Evolutionary conservation across 225 moss, liverwort and hornwort genomes (phyloP).

Genomic region (Lunularia cruciata): DNA sequence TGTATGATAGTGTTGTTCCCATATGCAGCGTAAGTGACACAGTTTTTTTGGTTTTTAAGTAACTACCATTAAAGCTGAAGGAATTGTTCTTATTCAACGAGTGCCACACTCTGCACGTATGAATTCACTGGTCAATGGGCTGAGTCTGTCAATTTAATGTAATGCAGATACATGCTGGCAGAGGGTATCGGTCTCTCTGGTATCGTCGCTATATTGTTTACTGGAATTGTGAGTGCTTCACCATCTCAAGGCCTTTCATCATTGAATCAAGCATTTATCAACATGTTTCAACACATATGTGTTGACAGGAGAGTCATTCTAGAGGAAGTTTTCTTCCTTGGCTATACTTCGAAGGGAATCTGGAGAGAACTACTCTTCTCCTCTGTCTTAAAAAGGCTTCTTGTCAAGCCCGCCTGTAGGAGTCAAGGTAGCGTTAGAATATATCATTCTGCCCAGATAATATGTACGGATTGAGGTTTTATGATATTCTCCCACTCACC

Average conservation of each 20-base stretch:
- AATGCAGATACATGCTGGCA: constrained; percentile 98
- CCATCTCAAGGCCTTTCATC: neutral
- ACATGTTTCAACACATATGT: neutral
- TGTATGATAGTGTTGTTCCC: constrained; percentile 98
- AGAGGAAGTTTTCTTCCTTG: neutral
- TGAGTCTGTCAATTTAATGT: constrained; percentile 8
- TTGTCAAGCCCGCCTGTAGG: no score
- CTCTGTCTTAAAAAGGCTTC: neutral
- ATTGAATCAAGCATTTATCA: neutral
- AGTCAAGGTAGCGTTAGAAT: no score
- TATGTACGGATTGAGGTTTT: no score
- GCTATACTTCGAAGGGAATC: neutral
- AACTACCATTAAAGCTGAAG: neutral
- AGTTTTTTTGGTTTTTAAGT: neutral
- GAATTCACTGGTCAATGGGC: neutral
- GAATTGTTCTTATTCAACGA: neutral
- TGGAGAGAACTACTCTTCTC: neutral
- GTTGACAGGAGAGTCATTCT: constrained; percentile 11
- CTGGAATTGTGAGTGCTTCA: constrained; percentile 77
- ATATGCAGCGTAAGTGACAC: constrained; percentile 74
- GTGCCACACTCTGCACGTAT: neutral
- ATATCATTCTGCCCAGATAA: no score
- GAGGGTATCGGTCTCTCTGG: constrained; percentile 95
- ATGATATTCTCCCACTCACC: no score
- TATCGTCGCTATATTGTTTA: constrained; percentile 94